phyloP scores from a whole-genome alignment of 2,329 filamentous ascomycete genomes.

The Thermoascus crustaceus region DNA sequence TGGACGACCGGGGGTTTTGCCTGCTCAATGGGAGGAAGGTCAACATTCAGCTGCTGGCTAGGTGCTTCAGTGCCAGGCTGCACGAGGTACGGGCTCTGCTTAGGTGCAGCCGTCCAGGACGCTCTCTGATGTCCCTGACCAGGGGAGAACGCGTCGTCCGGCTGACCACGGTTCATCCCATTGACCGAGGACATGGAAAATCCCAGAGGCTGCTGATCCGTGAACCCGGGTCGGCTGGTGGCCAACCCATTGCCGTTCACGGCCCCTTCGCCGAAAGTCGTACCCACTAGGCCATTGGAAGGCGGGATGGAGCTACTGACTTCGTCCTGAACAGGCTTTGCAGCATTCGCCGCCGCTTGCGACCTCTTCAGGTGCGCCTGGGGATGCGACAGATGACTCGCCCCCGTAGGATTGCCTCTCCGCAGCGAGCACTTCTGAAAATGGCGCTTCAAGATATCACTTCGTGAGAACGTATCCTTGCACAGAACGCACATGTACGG shows the following conservation, averaged over 20 bases:
- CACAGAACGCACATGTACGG: conserved; percentile 98
- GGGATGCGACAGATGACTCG: conserved; percentile 87
- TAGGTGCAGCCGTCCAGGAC: conserved; percentile 37
- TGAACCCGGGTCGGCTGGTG: conserved; percentile 28
- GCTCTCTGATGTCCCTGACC: conserved; percentile 32
- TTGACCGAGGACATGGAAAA: conserved; percentile 36
- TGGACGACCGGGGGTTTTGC: conserved; percentile 32
- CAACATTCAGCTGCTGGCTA: conserved; percentile 37
- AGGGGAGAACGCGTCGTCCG: conserved; percentile 27
- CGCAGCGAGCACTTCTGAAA: conserved; percentile 98
- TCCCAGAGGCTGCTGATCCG: conserved; percentile 36
- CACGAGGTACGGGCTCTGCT: conserved; percentile 37
- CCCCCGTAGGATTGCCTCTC: conserved; percentile 88
- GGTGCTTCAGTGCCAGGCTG: conserved; percentile 33
- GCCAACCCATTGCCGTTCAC: conserved; percentile 37
- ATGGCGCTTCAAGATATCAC: conserved; percentile 96
- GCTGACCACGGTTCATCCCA: conserved; percentile 33
- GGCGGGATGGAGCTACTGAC: conserved; percentile 37
- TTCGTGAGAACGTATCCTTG: conserved; percentile 94
- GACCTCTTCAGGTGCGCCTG: conserved; percentile 79
- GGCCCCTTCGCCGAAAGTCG: conserved; percentile 34
- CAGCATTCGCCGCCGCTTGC: conserved; percentile 37
- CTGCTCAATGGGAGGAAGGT: conserved; percentile 35
- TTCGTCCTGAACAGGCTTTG: conserved; percentile 37
- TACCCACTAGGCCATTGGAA: conserved; percentile 36